Evolutionary conservation across 257 asterid genomes (phyloP).

Genomic region (Capsicum pubescens): DNA sequence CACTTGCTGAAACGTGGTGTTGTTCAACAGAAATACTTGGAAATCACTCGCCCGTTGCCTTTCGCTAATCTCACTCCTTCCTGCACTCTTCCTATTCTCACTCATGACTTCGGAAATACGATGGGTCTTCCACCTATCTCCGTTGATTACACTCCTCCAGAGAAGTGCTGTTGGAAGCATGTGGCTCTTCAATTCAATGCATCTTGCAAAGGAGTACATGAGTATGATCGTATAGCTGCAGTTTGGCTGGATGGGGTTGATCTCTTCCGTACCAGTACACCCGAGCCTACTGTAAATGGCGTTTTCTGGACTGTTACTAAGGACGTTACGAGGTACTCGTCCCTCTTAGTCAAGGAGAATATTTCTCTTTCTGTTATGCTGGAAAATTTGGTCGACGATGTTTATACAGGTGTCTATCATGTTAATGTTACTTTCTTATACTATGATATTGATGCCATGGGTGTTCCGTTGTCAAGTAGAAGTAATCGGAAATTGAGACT

Average conservation of each 20-base stretch:
- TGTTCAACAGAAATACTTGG: conserved; percentile 46
- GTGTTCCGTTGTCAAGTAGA: background rate
- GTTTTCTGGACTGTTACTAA: conserved; percentile 68
- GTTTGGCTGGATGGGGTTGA: conserved; percentile 83
- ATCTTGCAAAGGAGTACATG: conserved; percentile 57
- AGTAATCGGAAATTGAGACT: background rate
- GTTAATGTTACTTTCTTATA: conserved; percentile 65
- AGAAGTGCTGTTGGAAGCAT: conserved; percentile 70
- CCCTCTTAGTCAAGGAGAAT: conserved; percentile 52
- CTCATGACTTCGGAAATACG: conserved; percentile 66
- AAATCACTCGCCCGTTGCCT: conserved; percentile 18
- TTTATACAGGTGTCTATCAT: conserved; percentile 60
- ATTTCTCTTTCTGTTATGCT: conserved; percentile 73
- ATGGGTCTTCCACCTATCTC: conserved; percentile 59
- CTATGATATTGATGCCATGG: conserved; percentile 39
- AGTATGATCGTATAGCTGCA: conserved; percentile 85
- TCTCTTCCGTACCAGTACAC: conserved; percentile 86
- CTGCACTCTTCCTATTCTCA: conserved; percentile 64
- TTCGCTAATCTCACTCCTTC: conserved; percentile 51
- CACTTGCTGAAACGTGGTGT: conserved; percentile 42
- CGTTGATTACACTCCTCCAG: conserved; percentile 59
- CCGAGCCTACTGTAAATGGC: conserved; percentile 61
- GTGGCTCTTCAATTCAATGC: conserved; percentile 63
- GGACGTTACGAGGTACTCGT: conserved; percentile 73
- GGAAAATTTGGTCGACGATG: conserved; percentile 68